A percentile compares a stretch with the other conserved stretches of the same genome.
Evolutionary conservation across 2,329 filamentous ascomycete species (phyloP).

Genomic region (Bipolaris gigantea): DNA sequence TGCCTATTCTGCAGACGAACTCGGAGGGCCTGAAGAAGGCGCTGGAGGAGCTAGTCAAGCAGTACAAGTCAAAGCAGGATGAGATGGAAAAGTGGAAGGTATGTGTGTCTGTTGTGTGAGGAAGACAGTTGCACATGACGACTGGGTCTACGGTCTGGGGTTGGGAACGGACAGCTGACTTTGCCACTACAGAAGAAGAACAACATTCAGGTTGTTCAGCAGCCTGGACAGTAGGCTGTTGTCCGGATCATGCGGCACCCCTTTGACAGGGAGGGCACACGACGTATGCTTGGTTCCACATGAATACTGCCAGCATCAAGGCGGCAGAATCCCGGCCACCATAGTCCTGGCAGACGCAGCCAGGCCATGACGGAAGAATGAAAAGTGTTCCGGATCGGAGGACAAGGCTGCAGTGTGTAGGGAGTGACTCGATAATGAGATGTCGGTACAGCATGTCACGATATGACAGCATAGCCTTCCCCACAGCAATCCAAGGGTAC

Average conservation of each 20-base stretch:
- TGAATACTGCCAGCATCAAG: slow-evolving; percentile 17
- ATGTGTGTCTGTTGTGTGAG: slow-evolving; percentile 37
- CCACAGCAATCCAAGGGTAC: background rate
- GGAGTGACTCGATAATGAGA: background rate
- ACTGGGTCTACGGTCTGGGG: background rate
- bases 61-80: slow-evolving; percentile 92
- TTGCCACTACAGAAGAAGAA: slow-evolving; percentile 72
- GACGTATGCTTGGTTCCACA: slow-evolving; percentile 18
- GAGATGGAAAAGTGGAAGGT: slow-evolving; percentile 99
- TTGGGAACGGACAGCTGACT: slow-evolving; percentile 14
- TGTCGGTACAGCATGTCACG: slow-evolving; percentile 2
- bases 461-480: slow-evolving; percentile 4
- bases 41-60: slow-evolving; percentile 89
- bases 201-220: slow-evolving; percentile 83
- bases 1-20: slow-evolving; percentile 89
- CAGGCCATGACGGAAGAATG: background rate
- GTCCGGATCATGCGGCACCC: slow-evolving; percentile 13
- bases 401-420: background rate
- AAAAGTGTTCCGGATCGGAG: background rate
- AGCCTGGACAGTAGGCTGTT: slow-evolving; percentile 49
- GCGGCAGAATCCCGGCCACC: slow-evolving; percentile 13
- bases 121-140: background rate
- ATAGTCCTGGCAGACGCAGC: slow-evolving; percentile 1
- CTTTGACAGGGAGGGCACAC: slow-evolving; percentile 20
- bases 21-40: slow-evolving; percentile 93